Percentiles rank a stretch among this genome's conserved stretches.
Conservation (phyloP, 1,139 yeast species). For the Geotrichum candidum region DNA sequence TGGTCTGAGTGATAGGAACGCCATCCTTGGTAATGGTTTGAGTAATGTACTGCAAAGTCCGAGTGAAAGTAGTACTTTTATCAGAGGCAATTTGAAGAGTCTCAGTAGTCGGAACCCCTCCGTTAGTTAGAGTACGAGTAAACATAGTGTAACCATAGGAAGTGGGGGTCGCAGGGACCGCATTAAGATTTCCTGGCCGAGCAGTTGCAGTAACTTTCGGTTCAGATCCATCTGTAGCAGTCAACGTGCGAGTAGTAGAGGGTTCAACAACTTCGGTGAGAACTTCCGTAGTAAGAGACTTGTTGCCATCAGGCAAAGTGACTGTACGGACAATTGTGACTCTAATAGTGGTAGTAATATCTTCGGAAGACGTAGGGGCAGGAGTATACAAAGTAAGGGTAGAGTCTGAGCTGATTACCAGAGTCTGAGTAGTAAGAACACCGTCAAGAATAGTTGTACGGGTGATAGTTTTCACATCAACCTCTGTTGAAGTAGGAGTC, state of each 20-base stretch:
- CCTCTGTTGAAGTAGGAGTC: constrained; percentile 12
- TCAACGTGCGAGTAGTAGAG: constrained; percentile 5
- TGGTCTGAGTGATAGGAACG: neutral
- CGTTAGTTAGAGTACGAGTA: neutral
- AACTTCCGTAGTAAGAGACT: neutral
- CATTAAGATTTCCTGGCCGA: neutral
- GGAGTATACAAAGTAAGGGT: constrained; percentile 2
- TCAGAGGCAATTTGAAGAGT: neutral
- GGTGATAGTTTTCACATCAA: neutral
- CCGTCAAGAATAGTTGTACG: constrained; percentile 1
- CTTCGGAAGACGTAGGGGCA: constrained; percentile 7
- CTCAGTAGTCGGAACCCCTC: neutral
- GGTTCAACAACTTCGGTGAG: constrained; percentile 7
- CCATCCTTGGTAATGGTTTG: constrained; percentile 1
- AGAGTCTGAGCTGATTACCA: constrained; percentile 4
- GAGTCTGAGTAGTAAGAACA: constrained; percentile 1
- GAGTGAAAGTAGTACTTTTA: constrained; percentile 3
- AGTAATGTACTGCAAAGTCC: neutral
- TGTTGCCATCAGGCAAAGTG: constrained; percentile 8
- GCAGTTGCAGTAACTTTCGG: neutral
- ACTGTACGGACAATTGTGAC: constrained; percentile 5
- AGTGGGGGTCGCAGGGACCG: neutral
- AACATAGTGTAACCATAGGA: neutral
- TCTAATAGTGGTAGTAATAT: constrained; percentile 4
- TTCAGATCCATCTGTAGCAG: neutral